phyloP scores from a whole-genome alignment of 2,329 filamentous ascomycete species.

The Coniosporium tulheliwenetii region DNA sequence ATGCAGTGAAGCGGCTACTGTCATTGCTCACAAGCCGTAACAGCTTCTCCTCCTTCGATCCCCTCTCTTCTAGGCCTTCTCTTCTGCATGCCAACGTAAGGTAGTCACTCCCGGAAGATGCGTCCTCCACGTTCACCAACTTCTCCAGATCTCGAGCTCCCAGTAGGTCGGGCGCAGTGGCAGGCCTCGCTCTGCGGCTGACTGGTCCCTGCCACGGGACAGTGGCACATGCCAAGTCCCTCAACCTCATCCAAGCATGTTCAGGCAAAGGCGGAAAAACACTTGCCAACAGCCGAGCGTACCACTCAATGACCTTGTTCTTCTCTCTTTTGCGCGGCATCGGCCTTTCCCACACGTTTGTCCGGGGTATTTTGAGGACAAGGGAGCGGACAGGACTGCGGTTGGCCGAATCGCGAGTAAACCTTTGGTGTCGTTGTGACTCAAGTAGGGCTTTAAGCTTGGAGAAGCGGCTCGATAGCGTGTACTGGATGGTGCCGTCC shows the following conservation, averaged over 20 bases:
- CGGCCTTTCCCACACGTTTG: slow-evolving; percentile 29
- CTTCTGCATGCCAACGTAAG: background rate
- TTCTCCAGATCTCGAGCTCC: slow-evolving; percentile 1
- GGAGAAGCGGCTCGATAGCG: background rate
- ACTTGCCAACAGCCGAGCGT: slow-evolving; percentile 23
- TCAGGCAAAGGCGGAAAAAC: slow-evolving; percentile 28
- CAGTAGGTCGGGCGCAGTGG: background rate
- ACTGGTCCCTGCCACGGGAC: slow-evolving; percentile 9
- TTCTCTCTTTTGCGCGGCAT: slow-evolving; percentile 28
- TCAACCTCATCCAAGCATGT: slow-evolving; percentile 26
- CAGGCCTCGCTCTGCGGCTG: background rate
- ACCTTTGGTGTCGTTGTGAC: slow-evolving; percentile 9
- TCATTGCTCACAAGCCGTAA: background rate
- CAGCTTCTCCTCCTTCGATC: background rate
- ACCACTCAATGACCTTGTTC: slow-evolving; percentile 28
- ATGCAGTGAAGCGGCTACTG: background rate
- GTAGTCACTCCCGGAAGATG: background rate
- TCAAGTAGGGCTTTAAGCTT: slow-evolving; percentile 12
- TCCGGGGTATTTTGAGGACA: slow-evolving; percentile 14
- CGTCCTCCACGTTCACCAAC: slow-evolving; percentile 1
- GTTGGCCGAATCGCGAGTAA: slow-evolving; percentile 1
- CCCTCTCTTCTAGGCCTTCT: background rate
- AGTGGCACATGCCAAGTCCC: slow-evolving; percentile 20
- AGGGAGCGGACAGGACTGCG: slow-evolving; percentile 7
- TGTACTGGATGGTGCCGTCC: background rate